Conservation (phyloP, 1,139 yeast genomes). For the Blastobotrys persicus region DNA sequence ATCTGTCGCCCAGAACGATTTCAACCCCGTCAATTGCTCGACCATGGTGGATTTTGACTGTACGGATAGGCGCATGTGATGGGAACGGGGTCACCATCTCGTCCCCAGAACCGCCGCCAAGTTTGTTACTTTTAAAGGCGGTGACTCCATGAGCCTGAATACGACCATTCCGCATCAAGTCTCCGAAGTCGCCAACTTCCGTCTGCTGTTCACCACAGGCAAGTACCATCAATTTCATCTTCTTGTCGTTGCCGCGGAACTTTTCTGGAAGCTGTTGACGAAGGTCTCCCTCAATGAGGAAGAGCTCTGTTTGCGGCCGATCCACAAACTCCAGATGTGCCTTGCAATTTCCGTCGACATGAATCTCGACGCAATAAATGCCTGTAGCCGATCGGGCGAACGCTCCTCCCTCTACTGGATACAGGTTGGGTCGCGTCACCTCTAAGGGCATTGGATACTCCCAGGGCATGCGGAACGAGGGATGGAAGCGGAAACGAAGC, state of each 20-base stretch:
- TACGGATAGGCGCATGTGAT: conserved; percentile 35
- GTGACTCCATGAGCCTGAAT: conserved; percentile 18
- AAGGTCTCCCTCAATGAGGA: conserved; percentile 49
- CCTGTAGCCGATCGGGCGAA: conserved; percentile 60
- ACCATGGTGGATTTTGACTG: conserved; percentile 66
- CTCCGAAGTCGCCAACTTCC: conserved; percentile 32
- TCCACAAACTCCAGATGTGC: conserved; percentile 63
- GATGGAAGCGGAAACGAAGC: conserved; percentile 75
- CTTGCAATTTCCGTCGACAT: conserved; percentile 62
- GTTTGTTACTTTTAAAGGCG: conserved; percentile 26
- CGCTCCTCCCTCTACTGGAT: conserved; percentile 49
- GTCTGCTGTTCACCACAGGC: conserved; percentile 36
- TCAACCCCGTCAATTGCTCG: conserved; percentile 76
- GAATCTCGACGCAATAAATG: conserved; percentile 66
- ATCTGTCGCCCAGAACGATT: conserved; percentile 30
- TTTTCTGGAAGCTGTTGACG: conserved; percentile 45
- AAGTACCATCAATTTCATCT: conserved; percentile 45
- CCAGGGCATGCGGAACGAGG: conserved; percentile 66
- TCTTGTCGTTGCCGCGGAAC: conserved; percentile 39
- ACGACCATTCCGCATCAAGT: conserved; percentile 18
- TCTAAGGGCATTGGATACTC: conserved; percentile 46
- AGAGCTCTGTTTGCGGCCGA: conserved; percentile 52
- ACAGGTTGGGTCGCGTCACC: conserved; percentile 42
- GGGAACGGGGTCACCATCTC: conserved; percentile 24
- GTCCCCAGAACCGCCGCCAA: conserved; percentile 30